phyloP scores from a whole-genome alignment of 2,329 filamentous ascomycete species.

The Alternaria conjuncta region DNA sequence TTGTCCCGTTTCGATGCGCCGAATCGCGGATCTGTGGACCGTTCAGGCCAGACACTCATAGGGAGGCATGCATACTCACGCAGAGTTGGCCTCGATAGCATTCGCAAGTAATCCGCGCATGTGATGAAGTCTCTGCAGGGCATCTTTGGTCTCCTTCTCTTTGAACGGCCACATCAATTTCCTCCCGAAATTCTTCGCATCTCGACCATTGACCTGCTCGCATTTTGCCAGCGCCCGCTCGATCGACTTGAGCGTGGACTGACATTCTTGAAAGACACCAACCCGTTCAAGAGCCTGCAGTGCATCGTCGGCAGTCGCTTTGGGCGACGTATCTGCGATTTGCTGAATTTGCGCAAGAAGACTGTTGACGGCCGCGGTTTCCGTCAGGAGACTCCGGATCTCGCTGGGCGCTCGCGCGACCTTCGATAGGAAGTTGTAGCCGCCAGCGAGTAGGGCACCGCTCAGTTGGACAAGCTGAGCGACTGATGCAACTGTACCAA shows the following conservation, averaged over 20 bases:
- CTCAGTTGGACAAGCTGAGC: conserved; percentile 14
- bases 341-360: conserved; percentile 13
- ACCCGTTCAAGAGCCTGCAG: neutral
- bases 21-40: neutral
- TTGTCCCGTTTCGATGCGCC: neutral
- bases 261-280: conserved; percentile 7
- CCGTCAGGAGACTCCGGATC: conserved; percentile 13
- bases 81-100: conserved; percentile 9
- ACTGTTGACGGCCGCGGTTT: conserved; percentile 16
- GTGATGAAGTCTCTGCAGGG: conserved; percentile 5
- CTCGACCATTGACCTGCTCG: conserved; percentile 10
- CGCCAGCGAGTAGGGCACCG: conserved; percentile 11
- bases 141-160: conserved; percentile 18
- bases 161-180: conserved; percentile 16
- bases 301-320: neutral
- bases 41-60: neutral
- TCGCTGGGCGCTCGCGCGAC: conserved; percentile 12
- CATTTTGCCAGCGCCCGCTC: conserved; percentile 9
- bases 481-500: conserved; percentile 9
- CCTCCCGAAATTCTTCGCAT: conserved; percentile 7
- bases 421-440: conserved; percentile 15
- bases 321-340: conserved; percentile 1
- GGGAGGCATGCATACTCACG: neutral
- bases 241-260: neutral
- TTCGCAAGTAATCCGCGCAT: conserved; percentile 7